Conservation (phyloP, 2,329 filamentous ascomycete genomes). For the Coleophoma eucalyptorum region DNA sequence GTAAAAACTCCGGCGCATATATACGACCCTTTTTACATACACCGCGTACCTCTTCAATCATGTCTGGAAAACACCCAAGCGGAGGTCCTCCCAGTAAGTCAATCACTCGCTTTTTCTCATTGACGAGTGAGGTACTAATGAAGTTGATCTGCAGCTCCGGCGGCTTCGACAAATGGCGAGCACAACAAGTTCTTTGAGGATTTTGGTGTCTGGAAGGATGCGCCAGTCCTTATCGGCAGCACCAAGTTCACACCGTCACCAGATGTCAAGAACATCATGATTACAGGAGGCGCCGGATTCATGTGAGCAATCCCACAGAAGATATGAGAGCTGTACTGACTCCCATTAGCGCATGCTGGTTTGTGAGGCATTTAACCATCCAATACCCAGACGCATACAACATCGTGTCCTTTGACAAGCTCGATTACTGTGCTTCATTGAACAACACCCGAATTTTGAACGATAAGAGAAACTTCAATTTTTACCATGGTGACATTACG, state of each 20-base stretch:
- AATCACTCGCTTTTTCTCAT: neutral
- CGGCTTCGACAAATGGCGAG: slow-evolving; percentile 8
- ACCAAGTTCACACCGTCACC: slow-evolving; percentile 66
- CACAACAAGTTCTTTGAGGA: slow-evolving; percentile 46
- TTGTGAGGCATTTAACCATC: slow-evolving; percentile 72
- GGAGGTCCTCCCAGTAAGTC: slow-evolving; percentile 8
- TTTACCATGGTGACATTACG: slow-evolving; percentile 77
- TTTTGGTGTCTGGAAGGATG: slow-evolving; percentile 66
- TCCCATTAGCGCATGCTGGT: slow-evolving; percentile 68
- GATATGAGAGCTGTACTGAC: slow-evolving; percentile 12
- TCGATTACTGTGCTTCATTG: slow-evolving; percentile 77
- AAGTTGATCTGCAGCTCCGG: slow-evolving; percentile 4
- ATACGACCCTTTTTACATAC: neutral
- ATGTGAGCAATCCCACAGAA: slow-evolving; percentile 53
- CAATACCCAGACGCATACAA: slow-evolving; percentile 74
- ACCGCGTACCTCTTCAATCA: neutral
- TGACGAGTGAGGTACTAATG: neutral
- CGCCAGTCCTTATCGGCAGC: slow-evolving; percentile 64
- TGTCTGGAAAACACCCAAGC: slow-evolving; percentile 6
- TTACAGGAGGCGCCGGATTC: slow-evolving; percentile 82
- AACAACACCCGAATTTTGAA: slow-evolving; percentile 74
- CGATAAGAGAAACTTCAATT: slow-evolving; percentile 67
- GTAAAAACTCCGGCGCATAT: neutral
- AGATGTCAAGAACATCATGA: slow-evolving; percentile 75
- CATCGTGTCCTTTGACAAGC: slow-evolving; percentile 78